phyloP scores from a whole-genome alignment of 805 yeast genomes.

The Saccharomycopsis javanensis region DNA sequence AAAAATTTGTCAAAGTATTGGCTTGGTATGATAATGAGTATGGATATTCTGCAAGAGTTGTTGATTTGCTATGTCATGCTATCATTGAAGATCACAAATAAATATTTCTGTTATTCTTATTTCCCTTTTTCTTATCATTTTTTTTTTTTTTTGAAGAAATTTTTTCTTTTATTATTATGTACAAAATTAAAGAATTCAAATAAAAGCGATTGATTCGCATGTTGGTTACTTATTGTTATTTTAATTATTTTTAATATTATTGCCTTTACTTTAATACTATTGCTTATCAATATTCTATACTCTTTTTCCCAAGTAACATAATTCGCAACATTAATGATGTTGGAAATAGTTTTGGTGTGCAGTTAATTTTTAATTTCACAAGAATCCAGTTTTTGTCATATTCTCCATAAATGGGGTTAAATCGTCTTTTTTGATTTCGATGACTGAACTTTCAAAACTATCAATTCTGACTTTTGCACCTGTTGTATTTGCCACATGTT shows the following conservation, averaged over 20 bases:
- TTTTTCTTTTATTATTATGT: background rate
- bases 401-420: constrained; percentile 78
- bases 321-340: too few species aligned
- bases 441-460: constrained; percentile 89
- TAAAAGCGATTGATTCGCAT: background rate
- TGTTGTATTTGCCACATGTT: constrained; percentile 71
- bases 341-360: too few species aligned
- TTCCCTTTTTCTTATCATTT: background rate
- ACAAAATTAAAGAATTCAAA: background rate
- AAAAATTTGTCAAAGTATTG: constrained; percentile 60
- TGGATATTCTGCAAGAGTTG: constrained; percentile 72
- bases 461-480: constrained; percentile 88
- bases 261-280: background rate
- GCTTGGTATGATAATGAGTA: constrained; percentile 70
- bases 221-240: background rate
- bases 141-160: background rate
- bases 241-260: background rate
- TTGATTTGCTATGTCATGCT: constrained; percentile 58
- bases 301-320: too few species aligned
- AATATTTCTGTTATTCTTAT: background rate
- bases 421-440: constrained; percentile 84
- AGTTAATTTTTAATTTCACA: background rate
- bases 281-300: too few species aligned
- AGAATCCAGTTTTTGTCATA: constrained; percentile 34
- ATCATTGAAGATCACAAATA: constrained; percentile 28